Evolutionary conservation across 1,139 yeast genomes (phyloP), one percentile per base, ranked within the genome.

Genomic region (Meyerozyma smithsonii): DNA sequence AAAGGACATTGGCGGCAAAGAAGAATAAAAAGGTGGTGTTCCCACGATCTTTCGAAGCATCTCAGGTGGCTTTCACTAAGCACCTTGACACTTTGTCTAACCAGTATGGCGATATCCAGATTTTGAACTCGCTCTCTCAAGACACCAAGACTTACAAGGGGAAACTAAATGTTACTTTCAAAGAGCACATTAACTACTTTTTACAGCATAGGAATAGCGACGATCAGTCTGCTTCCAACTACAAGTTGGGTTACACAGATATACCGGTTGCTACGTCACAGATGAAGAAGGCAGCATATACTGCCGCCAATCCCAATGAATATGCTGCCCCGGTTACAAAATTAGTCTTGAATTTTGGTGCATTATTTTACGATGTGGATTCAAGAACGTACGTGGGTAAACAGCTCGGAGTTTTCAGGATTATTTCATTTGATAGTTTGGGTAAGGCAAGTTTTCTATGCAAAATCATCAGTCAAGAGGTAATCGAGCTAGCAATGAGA

Each of bases 331-430:
- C 61, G 3, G 47, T 81, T 19, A 71, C 66, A 30, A 73, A 73
- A 36, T 69, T 75, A 14, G 69, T 80, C 26, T 62, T 72, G 36
- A 81, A 80, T 35, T 79, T 73, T 54, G 88, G 87, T 8, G 86
- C 89, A 0, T 72, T 77, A 44, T 81, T 82, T 41, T 79, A 71
- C 50, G 85, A 80, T 53, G 59, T 64, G 33, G 54, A 56, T 16
- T 64, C 69, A 41, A 65, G 69, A 19, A 65, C 69, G 2, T 79
- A 69, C 51, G 67, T 75, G 30, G 86, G 85, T 0, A 79, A 80
- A 49, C 94, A 84, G 55, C 62, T 80, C 32, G 94, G 92, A 11
- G 77, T 79, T 0, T 75, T 84, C 46, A 55, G 88, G 45, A 69
- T 81, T 8, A 81, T 81, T 49, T 79, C 88, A 0, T 73, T 82